Conservation (phyloP, 116 monocot genomes). For the Phalaenopsis hybrid region DNA sequence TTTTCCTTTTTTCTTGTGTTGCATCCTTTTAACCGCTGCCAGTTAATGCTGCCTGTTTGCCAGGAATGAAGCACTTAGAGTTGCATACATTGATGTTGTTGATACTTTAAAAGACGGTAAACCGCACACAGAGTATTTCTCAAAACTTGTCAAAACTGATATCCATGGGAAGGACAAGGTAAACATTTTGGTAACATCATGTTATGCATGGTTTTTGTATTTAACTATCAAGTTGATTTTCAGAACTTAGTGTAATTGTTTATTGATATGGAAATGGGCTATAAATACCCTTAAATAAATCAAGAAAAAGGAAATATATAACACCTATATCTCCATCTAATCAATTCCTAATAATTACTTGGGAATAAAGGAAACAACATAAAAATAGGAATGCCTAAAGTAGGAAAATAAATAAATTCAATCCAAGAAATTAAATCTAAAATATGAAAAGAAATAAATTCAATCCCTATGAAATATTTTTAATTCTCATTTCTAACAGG, state of each 20-base stretch:
- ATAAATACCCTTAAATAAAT: not conserved
- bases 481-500: no score
- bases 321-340: no score
- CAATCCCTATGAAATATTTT: no score
- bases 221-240: no score
- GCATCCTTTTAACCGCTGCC: not conserved
- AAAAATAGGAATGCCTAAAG: no score
- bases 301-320: no score
- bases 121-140: constrained; percentile 60
- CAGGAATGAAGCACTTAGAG: constrained; percentile 89
- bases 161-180: constrained; percentile 93
- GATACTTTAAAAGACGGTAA: constrained; percentile 60
- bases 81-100: constrained; percentile 77
- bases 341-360: no score
- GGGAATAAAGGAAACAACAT: no score
- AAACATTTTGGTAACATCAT: not conserved
- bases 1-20: not conserved
- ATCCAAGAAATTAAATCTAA: no score
- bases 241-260: no score
- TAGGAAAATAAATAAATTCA: no score
- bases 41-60: not conserved
- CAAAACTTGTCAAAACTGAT: constrained; percentile 88
- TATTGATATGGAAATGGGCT: not conserved
- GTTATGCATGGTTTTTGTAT: not conserved
- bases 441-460: no score